Percentiles rank a stretch among this genome's conserved stretches.
Conservation (phyloP, 306 rosid genomes). For the Castanea mollissima region DNA sequence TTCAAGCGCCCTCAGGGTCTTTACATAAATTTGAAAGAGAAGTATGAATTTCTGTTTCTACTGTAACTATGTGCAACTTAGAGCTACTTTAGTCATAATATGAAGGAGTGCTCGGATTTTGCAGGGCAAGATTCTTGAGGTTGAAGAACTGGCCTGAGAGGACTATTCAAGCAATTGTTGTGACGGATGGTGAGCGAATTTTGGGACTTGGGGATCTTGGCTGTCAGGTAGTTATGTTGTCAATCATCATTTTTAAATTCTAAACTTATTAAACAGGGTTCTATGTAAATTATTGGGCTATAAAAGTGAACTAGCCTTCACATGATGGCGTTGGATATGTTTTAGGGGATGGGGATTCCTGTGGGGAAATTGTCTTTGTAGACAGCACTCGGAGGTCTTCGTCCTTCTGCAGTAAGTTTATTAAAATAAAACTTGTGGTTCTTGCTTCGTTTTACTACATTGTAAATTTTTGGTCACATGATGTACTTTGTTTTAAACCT, state of each 20-base stretch:
- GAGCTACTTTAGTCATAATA: too few species aligned
- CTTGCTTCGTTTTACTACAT: too few species aligned
- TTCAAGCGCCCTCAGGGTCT: slow-evolving; percentile 84
- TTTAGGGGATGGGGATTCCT: too few species aligned
- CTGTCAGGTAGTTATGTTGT: slow-evolving; percentile 55
- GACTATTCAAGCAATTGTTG: slow-evolving; percentile 85
- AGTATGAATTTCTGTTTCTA: slow-evolving; percentile 37
- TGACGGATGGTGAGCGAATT: slow-evolving; percentile 92
- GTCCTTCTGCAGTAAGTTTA: slow-evolving; percentile 77
- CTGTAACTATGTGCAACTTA: background rate
- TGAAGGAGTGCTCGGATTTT: slow-evolving; percentile 25
- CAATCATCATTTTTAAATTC: background rate
- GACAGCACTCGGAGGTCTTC: slow-evolving; percentile 45
- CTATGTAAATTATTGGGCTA: too few species aligned
- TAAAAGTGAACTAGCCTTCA: too few species aligned
- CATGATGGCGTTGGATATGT: too few species aligned
- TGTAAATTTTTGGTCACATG: too few species aligned
- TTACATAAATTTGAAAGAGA: slow-evolving; percentile 54
- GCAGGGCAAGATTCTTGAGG: slow-evolving; percentile 87
- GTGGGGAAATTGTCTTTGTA: too few species aligned
- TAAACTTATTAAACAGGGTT: background rate
- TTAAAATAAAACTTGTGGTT: background rate
- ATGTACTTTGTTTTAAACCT: too few species aligned
- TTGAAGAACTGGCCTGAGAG: slow-evolving; percentile 85
- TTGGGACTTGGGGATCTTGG: slow-evolving; percentile 96